Conservation (phyloP, 2,329 filamentous ascomycete genomes). For the Verticillium nonalfalfae region DNA sequence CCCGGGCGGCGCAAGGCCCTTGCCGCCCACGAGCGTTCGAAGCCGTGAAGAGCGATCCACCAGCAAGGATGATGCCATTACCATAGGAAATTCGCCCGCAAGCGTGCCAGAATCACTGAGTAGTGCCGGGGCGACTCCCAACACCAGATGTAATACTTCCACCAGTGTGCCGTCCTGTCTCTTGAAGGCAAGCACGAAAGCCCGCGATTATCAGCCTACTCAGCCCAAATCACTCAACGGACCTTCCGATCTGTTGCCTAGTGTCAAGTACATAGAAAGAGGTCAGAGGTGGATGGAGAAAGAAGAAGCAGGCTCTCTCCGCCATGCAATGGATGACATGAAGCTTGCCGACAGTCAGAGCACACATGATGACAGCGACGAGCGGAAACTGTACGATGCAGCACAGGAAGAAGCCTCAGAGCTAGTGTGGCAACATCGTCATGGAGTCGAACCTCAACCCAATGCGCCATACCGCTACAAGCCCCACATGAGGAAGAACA, state of each 20-base stretch:
- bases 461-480: constrained; percentile 62
- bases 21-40: constrained; percentile 28
- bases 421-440: constrained; percentile 70
- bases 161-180: constrained; percentile 43
- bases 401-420: constrained; percentile 74
- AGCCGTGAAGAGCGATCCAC: not conserved
- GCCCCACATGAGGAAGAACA: constrained; percentile 62
- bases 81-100: not conserved
- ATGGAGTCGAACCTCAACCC: constrained; percentile 49
- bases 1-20: constrained; percentile 66
- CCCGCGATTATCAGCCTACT: constrained; percentile 47
- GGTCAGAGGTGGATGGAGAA: constrained; percentile 76
- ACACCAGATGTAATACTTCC: not conserved
- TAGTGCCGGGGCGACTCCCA: not conserved
- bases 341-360: constrained; percentile 39
- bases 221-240: constrained; percentile 27
- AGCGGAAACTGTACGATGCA: constrained; percentile 59
- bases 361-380: constrained; percentile 32
- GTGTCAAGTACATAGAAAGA: constrained; percentile 64
- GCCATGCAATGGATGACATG: constrained; percentile 69
- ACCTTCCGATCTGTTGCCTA: constrained; percentile 57
- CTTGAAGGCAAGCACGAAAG: constrained; percentile 35
- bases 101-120: too few relatives aligned
- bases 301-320: constrained; percentile 65
- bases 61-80: not conserved